Percentiles rank a stretch among this genome's conserved stretches.
Conservation (phyloP, 192 early-diverging fungal species). For the Geranomyces michiganensis region DNA sequence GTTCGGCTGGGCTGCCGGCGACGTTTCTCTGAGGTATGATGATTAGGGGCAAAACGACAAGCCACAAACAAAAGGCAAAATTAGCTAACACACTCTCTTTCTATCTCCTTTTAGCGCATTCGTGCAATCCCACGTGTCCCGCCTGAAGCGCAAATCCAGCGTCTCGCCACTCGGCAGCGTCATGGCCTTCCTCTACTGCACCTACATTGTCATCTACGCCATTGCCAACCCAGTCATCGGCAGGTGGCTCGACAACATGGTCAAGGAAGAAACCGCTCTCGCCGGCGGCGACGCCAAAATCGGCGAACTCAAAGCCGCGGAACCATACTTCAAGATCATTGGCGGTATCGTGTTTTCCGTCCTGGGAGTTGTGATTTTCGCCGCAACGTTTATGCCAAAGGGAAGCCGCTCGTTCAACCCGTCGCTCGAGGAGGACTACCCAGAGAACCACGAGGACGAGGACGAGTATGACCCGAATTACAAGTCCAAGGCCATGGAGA, state of each 20-base stretch:
- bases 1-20: conserved; percentile 64
- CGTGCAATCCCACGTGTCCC: conserved; percentile 37
- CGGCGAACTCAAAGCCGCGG: conserved; percentile 5
- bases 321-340: conserved; percentile 41
- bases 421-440: conserved; percentile 21
- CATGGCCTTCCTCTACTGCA: conserved; percentile 61
- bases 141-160: conserved; percentile 37
- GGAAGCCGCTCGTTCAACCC: conserved; percentile 47
- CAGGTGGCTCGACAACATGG: conserved; percentile 39
- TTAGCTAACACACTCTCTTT: too few relatives aligned
- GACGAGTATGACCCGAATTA: background rate
- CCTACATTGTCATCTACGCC: conserved; percentile 55
- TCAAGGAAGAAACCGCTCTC: background rate
- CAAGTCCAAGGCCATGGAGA: background rate
- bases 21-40: conserved; percentile 51
- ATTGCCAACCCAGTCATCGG: conserved; percentile 47
- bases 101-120: conserved; percentile 17
- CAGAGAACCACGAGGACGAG: conserved; percentile 7
- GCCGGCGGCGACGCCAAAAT: background rate
- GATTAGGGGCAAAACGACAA: conserved; percentile 48
- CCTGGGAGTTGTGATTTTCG: conserved; percentile 49
- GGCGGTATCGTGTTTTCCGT: conserved; percentile 52
- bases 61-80: conserved; percentile 10
- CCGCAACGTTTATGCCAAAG: conserved; percentile 57
- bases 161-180: conserved; percentile 54